Percentiles rank a stretch among this genome's conserved stretches.
phyloP scores from a whole-genome alignment of 192 early-diverging fungal species.

The Rhizophagus sp. region DNA sequence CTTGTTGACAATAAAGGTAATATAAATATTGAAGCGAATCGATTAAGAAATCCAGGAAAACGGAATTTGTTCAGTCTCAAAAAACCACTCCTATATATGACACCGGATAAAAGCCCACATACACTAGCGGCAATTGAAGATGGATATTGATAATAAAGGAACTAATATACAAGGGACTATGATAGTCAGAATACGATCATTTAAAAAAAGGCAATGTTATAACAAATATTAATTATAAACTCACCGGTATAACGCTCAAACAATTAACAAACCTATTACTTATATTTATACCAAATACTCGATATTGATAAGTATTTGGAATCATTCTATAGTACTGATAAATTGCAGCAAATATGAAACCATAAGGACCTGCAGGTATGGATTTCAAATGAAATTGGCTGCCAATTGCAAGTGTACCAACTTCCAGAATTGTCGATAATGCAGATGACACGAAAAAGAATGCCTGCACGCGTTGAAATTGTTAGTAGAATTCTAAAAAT shows the following conservation, averaged over 20 bases:
- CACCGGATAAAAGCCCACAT: constrained; percentile 54
- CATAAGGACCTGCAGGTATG: constrained; percentile 61
- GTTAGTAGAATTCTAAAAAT: not conserved
- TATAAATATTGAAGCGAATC: constrained; percentile 42
- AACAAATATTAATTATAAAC: not conserved
- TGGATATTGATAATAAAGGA: constrained; percentile 45
- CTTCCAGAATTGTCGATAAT: constrained; percentile 53
- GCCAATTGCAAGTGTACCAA: constrained; percentile 51
- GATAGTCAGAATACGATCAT: not conserved
- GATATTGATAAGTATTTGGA: constrained; percentile 28
- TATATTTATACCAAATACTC: not conserved
- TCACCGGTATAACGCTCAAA: constrained; percentile 10
- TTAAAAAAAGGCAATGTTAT: not conserved
- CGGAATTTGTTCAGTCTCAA: constrained; percentile 56
- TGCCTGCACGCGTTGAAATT: constrained; percentile 8
- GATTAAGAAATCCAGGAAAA: constrained; percentile 42
- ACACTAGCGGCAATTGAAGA: constrained; percentile 45
- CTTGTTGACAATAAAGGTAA: constrained; percentile 52
- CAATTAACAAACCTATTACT: constrained; percentile 6
- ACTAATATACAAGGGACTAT: constrained; percentile 32
- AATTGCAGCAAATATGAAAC: constrained; percentile 54
- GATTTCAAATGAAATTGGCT: constrained; percentile 44
- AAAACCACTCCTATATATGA: constrained; percentile 54
- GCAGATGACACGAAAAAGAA: constrained; percentile 50
- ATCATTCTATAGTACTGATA: constrained; percentile 60